These are phyloP conservation scores for Vigna reflexopilosa DNA, from an alignment of 306 rosid species.

Conservation along the genomic window DNA sequence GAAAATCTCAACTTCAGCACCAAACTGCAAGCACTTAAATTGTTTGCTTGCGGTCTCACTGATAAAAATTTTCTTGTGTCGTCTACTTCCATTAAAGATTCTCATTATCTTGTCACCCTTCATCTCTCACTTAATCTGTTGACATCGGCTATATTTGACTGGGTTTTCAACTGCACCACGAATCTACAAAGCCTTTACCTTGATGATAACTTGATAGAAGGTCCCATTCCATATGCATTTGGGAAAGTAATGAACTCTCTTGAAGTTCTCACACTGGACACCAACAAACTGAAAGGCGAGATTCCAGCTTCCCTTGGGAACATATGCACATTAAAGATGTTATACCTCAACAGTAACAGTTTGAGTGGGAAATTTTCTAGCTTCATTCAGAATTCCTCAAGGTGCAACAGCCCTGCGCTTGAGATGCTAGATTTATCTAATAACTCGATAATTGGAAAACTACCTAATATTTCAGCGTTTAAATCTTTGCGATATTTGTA, in stretches of 20 bases:
- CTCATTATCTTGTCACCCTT: not conserved
- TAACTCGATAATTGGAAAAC: slow-evolving; percentile 24
- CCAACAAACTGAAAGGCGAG: slow-evolving; percentile 9
- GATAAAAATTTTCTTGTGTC: not conserved
- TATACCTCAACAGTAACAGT: not conserved
- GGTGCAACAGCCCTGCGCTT: not conserved
- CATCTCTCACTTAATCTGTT: not conserved
- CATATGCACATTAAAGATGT: not conserved
- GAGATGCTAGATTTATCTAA: not conserved
- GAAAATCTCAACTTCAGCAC: not conserved
- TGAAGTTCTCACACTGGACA: accelerated
- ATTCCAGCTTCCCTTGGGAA: slow-evolving; percentile 24
- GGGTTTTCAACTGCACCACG: slow-evolving; percentile 4
- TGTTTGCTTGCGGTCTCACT: not conserved
- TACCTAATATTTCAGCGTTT: too few relatives aligned
- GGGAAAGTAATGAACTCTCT: slow-evolving; percentile 18
- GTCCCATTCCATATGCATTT: slow-evolving; percentile 1
- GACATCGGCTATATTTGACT: not conserved
- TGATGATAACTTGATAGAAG: not conserved
- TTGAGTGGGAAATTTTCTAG: not conserved
- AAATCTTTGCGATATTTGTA: too few relatives aligned
- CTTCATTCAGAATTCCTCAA: not conserved
- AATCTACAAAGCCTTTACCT: not conserved
- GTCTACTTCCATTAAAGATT: not conserved
- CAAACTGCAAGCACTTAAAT: not conserved